phyloP scores from a whole-genome alignment of 768 basidiomycete genomes.

The Scleroderma bovista region DNA sequence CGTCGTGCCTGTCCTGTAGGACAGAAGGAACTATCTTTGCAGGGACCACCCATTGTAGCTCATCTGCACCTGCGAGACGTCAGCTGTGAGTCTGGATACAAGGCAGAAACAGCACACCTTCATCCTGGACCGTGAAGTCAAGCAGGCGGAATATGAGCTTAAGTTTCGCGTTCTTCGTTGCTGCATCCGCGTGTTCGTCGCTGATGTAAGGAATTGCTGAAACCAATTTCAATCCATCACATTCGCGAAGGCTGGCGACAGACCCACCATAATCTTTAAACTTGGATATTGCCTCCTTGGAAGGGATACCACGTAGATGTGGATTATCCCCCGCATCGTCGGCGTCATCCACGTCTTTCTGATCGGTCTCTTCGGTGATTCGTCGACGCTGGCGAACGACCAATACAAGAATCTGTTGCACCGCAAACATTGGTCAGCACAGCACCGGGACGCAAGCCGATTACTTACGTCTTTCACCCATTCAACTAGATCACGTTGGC shows the following conservation, averaged over 20 bases:
- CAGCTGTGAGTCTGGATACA: slow-evolving; percentile 3
- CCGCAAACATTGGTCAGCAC: slow-evolving; percentile 13
- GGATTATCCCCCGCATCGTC: slow-evolving; percentile 30
- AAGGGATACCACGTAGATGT: slow-evolving; percentile 37
- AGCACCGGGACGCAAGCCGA: slow-evolving; percentile 11
- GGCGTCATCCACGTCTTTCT: slow-evolving; percentile 33
- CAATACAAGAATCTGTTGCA: slow-evolving; percentile 50
- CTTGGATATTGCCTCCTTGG: slow-evolving; percentile 62
- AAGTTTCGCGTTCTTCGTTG: slow-evolving; percentile 70
- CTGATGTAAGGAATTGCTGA: slow-evolving; percentile 74
- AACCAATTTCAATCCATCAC: slow-evolving; percentile 1
- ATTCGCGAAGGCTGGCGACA: background rate
- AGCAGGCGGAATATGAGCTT: slow-evolving; percentile 82
- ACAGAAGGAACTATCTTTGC: slow-evolving; percentile 59
- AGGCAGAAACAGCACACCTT: slow-evolving; percentile 43
- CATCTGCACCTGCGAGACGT: slow-evolving; percentile 48
- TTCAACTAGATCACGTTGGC: slow-evolving; percentile 57
- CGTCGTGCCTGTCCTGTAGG: slow-evolving; percentile 60
- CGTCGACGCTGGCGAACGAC: slow-evolving; percentile 55
- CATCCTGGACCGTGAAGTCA: slow-evolving; percentile 60
- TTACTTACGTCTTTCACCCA: slow-evolving; percentile 79
- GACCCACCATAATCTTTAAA: slow-evolving; percentile 72
- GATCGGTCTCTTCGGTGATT: slow-evolving; percentile 59
- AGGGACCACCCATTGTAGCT: slow-evolving; percentile 84
- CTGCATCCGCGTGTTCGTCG: slow-evolving; percentile 72